Base-by-base conservation (phyloP, 2,329 filamentous ascomycete genomes). In the Septoria petroselini region DNA sequence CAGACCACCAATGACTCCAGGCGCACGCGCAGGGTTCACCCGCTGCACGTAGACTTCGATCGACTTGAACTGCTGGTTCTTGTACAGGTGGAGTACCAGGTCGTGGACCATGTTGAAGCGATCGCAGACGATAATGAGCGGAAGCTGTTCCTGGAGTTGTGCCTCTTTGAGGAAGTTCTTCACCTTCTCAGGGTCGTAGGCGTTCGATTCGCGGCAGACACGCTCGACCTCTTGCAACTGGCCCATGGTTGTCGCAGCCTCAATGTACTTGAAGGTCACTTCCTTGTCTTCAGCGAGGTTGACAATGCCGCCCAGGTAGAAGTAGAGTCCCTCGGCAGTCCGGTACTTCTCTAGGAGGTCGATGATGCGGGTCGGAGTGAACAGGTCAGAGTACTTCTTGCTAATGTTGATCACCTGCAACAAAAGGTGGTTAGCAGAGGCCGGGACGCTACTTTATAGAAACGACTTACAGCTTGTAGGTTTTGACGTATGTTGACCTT, bases 101-200 rank as follows among this genome's bases (percentile, higher is more conserved):
- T 98, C 93, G 66, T 98, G 93, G 34, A 97, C 89, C 66, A 98
- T 95, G 76, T 97, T 95, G 80, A 94, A 96, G n/a, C 91, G 88
- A 68, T 98, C 93, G 73, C 94, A 98, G 52, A 98, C 90, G 62
- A 97, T 96, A 73, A 98, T 98, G 47, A 98, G 77, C 35, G 93
- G 93, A 35, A 98, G 79, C 73, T 96, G 91, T 71, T 98, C 93
- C 1, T 85, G 84, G 37, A 98, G 77, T 59, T 85, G 86, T 47
- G 93, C 91, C 70, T 98, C 94, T 76, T 98, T 98, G 55, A 98
- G 76, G 81, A 97, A 98, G 76, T 98, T 98, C 79, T 96, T 96
- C 50, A 96, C 89, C 77, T 95, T 95, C 71, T 96, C 90, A 0
- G 90, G 80, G 69, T 96, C 91, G 73, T 90, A 91, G 80, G 79